These are phyloP conservation scores for Leishmania guyanensis DNA, from an alignment of 208 protist genomes.

Conservation along the genomic window DNA sequence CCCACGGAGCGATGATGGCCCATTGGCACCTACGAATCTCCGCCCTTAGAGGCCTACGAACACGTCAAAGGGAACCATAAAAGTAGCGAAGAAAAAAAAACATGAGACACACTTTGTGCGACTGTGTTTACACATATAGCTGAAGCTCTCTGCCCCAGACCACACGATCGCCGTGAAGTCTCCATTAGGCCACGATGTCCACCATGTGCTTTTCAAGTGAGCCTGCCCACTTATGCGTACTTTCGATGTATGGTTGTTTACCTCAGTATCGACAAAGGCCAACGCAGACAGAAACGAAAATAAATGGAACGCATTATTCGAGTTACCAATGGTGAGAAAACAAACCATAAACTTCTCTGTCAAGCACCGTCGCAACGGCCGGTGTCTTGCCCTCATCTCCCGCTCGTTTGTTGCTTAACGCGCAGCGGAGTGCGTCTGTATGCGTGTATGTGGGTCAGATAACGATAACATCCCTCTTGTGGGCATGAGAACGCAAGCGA, in stretches of 20 bases:
- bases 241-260: background rate
- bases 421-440: background rate
- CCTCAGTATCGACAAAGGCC: background rate
- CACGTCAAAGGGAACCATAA: background rate
- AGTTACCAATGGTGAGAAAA: slow-evolving; percentile 4
- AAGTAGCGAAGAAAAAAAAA: background rate
- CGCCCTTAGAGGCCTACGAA: background rate
- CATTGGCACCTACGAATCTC: background rate
- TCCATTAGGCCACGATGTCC: background rate
- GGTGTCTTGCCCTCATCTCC: background rate
- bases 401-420: background rate
- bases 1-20: background rate
- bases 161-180: background rate
- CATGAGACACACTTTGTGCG: background rate
- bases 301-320: slow-evolving; percentile 9
- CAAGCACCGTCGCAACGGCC: background rate
- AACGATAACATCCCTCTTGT: background rate
- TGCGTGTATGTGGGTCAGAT: background rate
- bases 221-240: background rate
- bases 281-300: background rate
- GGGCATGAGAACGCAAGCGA: background rate
- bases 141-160: background rate
- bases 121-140: background rate
- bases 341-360: background rate
- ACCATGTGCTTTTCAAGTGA: background rate